Evolutionary conservation across 1,284 basidiomycete genomes (phyloP).

Genomic region (Coniophora puteana): DNA sequence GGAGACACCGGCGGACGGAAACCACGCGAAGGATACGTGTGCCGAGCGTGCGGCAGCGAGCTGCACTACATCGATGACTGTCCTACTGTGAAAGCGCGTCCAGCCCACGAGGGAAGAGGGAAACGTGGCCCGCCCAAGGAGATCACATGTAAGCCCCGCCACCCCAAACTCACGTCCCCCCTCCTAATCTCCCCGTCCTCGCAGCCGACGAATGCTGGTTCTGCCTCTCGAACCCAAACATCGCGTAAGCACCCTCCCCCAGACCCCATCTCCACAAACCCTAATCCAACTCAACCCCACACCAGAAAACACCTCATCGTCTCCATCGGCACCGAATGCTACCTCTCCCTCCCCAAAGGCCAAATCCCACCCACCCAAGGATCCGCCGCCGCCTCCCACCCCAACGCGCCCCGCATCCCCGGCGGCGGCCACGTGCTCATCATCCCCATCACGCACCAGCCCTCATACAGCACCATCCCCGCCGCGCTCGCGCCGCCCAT

Average conservation of each 20-base stretch:
- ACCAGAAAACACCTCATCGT: conserved; percentile 90
- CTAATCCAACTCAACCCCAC: conserved; percentile 9
- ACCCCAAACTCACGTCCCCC: conserved; percentile 25
- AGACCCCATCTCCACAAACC: background rate
- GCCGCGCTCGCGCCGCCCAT: conserved; percentile 73
- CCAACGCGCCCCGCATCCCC: conserved; percentile 54
- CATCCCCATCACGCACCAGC: conserved; percentile 73
- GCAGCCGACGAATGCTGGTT: conserved; percentile 95
- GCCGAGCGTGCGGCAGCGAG: conserved; percentile 83
- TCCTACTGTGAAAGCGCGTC: conserved; percentile 54
- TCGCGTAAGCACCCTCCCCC: conserved; percentile 54
- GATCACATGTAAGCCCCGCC: conserved; percentile 61
- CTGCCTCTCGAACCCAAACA: conserved; percentile 88
- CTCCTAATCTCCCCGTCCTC: conserved; percentile 7
- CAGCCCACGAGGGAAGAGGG: conserved; percentile 31
- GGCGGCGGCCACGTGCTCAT: conserved; percentile 93
- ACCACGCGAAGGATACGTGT: conserved; percentile 80
- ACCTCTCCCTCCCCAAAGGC: conserved; percentile 90
- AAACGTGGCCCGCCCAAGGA: conserved; percentile 68
- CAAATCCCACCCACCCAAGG: conserved; percentile 83
- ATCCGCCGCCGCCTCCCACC: conserved; percentile 34
- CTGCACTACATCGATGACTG: conserved; percentile 86
- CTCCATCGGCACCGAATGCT: conserved; percentile 88
- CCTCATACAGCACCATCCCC: conserved; percentile 67
- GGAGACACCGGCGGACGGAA: conserved; percentile 78